Base-by-base conservation (phyloP, 352 stramenopile species). In the Phytophthora podocarpi region DNA sequence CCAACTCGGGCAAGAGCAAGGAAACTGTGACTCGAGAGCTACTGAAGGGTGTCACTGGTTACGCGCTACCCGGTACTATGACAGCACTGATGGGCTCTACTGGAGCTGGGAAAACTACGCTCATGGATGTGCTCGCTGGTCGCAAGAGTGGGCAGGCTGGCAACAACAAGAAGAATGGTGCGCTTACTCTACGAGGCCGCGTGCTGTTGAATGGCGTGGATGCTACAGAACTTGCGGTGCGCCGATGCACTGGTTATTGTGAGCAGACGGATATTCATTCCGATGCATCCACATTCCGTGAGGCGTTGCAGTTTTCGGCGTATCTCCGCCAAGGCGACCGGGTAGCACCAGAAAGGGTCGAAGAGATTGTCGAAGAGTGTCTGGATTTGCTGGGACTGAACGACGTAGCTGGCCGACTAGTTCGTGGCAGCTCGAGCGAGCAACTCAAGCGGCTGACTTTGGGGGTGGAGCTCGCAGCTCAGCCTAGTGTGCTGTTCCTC, bases 91-190 rank as follows among this genome's bases (percentile, higher is more conserved):
- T 97, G 85, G 90, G 90, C 8, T 90, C 74, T 18, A 87, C 67
- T 27, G 89, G 85, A 16, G 87, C 87, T 3, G 88, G 87, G 12
- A 96, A 87, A 46, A 91, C 80, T 1, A 98, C 95, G 4, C 76
- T 98, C 3, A 83, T 97, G 63, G 93, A 98, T 70, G 92, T 98
- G 0, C 89, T 98, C 40, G 88, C 93, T n/a, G 74, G 95, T 18
- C 76, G 94, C 40, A 98, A 98, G 72, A 90, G 73, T 15, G 80
- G 76, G 18, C 93, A 60, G 30, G 16, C 20, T 34, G 42, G 35
- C 48, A 39, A 37, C 18, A 70, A 59, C 13, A 69, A 62, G 16
- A 62, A 56, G 21, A 57, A 70, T 41, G 52, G 57, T 2, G 51
- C 57, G 42, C 41, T 63, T 16, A 59, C 30, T 28, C 28, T 70